These are phyloP conservation scores for Aspergillus olivimuriae DNA, from an alignment of 495 filamentous ascomycete species.

Conservation along the genomic window DNA sequence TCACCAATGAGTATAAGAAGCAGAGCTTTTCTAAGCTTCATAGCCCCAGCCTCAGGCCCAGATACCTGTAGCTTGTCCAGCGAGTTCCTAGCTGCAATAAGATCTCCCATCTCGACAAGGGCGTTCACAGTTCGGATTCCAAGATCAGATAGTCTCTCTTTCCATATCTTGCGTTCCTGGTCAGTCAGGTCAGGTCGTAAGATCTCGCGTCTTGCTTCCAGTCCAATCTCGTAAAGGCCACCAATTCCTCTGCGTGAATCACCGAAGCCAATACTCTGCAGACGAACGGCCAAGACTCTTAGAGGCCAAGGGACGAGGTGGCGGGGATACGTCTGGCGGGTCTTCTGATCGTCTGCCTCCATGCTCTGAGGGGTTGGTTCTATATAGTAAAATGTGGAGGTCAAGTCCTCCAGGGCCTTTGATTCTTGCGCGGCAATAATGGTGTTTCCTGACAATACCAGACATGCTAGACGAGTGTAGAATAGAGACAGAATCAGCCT, in stretches of 20 bases:
- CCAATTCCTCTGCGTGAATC: slow-evolving; percentile 81
- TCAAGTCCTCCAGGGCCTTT: slow-evolving; percentile 75
- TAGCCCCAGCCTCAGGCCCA: slow-evolving; percentile 28
- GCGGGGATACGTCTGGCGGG: slow-evolving; percentile 20
- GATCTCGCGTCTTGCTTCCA: slow-evolving; percentile 60
- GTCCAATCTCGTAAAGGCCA: slow-evolving; percentile 79
- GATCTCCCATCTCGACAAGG: slow-evolving; percentile 85
- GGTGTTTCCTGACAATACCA: slow-evolving; percentile 65
- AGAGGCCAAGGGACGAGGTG: slow-evolving; percentile 85
- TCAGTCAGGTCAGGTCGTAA: slow-evolving; percentile 23
- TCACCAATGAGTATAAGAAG: slow-evolving; percentile 73
- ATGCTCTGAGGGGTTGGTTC: slow-evolving; percentile 18
- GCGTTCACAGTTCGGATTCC: slow-evolving; percentile 74
- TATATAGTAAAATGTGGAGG: slow-evolving; percentile 61
- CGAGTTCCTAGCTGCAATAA: slow-evolving; percentile 66
- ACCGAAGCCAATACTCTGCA: slow-evolving; percentile 78
- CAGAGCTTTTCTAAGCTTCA: slow-evolving; percentile 50
- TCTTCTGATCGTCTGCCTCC: slow-evolving; percentile 28
- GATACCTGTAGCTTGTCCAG: slow-evolving; percentile 41
- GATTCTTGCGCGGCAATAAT: slow-evolving; percentile 79
- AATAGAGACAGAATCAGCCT: slow-evolving; percentile 66
- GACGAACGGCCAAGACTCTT: slow-evolving; percentile 68
- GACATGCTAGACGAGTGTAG: slow-evolving; percentile 76
- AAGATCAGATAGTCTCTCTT: slow-evolving; percentile 59
- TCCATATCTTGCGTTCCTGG: slow-evolving; percentile 55